Evolutionary conservation across 805 yeast species (phyloP), one percentile per base, ranked within the genome.

Genomic region (Candida chauliodis): DNA sequence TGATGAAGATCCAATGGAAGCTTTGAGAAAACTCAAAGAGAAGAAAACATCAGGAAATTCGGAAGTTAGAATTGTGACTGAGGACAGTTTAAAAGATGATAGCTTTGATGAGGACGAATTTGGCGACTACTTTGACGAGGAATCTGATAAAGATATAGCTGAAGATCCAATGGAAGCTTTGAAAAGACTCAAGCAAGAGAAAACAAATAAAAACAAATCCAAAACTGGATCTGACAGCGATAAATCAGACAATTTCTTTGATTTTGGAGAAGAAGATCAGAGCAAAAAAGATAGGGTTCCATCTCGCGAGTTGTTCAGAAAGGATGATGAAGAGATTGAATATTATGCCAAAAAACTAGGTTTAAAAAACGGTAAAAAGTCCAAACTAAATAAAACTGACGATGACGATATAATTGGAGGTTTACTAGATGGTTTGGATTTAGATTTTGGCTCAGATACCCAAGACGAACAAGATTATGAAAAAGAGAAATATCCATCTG

Each of bases 341-440:
- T 87, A 82, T 53, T 90, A 88, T 56, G 90, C 96, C 3, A 83
- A 82, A 45, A 81, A 84, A 51, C 66, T 90, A 8, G 95, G 95
- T 1, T 56, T 85, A 48, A 69, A 67, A 40, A 79, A 79, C 46
- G 76, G 78, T 0, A 72, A 70, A 38, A 69, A 67, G 11, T 41
- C 62, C 3, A 63, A 59, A 36, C 64, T 82, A 33, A 60, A 70
- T 26, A 75, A 73, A 45, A 53, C 53, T 3, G 80, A 73, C 27
- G 88, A 79, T 10, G 84, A 83, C 52, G 96, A 88, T 58, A 75
- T 81, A 2, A 67, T 89, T 34, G 95, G 85, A 32, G 95, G 89
- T n/a, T 55, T 89, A 16, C 63, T 89, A 4, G 95, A 86, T 37
- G 95, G 90, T 0, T 59, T 78, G n/a, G 83, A 79, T 44, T 59